Base-by-base conservation (phyloP, 2,329 filamentous ascomycete species). In the Aureobasidium sp. region DNA sequence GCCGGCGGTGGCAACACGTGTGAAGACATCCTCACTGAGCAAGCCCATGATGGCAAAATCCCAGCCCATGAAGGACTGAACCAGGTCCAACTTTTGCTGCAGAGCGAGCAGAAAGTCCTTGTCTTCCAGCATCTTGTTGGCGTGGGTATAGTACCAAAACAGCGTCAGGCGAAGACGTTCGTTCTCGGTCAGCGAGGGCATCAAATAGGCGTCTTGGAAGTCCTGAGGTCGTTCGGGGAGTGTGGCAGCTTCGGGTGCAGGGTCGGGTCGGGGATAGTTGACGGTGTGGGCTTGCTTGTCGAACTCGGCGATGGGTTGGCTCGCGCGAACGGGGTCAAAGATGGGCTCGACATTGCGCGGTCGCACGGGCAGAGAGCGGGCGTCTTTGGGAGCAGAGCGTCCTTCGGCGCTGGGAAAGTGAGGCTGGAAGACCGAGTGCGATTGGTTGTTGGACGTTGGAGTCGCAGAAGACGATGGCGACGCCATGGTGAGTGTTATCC, bases 11-110 rank as follows among this genome's bases (percentile, higher is more conserved):
- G 73, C 77, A 27, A 80, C 63, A 15, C 78, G 74, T 4, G 73
- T 76, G 64, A 76, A 80, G 36, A 74, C 71, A 49, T 78, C 73
- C 63, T 77, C 70, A 29, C 77, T 75, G 5, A 80, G 69, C 3
- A 80, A 66, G 2, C 78, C 78, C 6, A 78, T 70, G 20, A 79
- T 75, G n/a, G 73, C 77, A 60, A 74, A 77, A 9, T 80, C 78
- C 78, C 78, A 80, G 8, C 72, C 77, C 5, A 75, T 72, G 0
- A 74, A 74, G 25, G 79, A 73, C 27, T 74, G 69, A 0, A 75
- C 76, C 2, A 80, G 67, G 17, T 71, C 68, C 0, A 76, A 71
- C 63, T 79, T 79, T 29, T 78, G 75, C 29, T 78, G 76, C 3
- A 80, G 65, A 0, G 73, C 71, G 2, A 70, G 71, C 17, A 79